These are phyloP conservation scores for Mayamaea pseudoterrestris DNA, from an alignment of 108 stramenopile species.

Conservation along the genomic window DNA sequence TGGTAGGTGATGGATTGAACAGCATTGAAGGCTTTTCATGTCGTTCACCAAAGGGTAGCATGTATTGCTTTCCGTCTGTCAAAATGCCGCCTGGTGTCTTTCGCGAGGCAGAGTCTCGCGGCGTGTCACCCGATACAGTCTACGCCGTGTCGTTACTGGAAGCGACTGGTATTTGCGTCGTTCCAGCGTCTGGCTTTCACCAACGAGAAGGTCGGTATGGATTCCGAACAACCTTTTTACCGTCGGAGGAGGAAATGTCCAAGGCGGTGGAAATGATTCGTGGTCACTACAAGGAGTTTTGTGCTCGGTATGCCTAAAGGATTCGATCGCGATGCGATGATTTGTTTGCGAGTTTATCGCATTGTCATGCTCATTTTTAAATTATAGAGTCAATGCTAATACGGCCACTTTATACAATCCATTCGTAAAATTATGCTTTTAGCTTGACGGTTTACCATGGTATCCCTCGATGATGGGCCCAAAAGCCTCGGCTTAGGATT, in stretches of 20 bases:
- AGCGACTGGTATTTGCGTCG: conserved; percentile 87
- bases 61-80: conserved; percentile 94
- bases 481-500: too few species aligned
- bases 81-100: conserved; percentile 73
- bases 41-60: conserved; percentile 84
- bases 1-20: conserved; percentile 77
- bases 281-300: conserved; percentile 74
- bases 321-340: too few species aligned
- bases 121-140: conserved; percentile 79
- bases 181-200: conserved; percentile 94
- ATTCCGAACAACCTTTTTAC: conserved; percentile 95
- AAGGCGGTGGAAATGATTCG: conserved; percentile 58
- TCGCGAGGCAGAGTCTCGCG: conserved; percentile 47
- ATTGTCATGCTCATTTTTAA: too few species aligned
- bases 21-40: conserved; percentile 84
- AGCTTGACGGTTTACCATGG: too few species aligned
- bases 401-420: too few species aligned
- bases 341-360: too few species aligned
- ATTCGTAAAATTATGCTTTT: too few species aligned
- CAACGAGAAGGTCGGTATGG: conserved; percentile 87
- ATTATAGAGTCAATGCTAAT: too few species aligned
- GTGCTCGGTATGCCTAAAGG: conserved; percentile 50
- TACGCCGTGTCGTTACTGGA: conserved; percentile 89
- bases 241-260: conserved; percentile 71
- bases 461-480: too few species aligned